These are phyloP conservation scores for Aurantiochytrium sp. DNA, from an alignment of 108 stramenopile species.

Conservation along the genomic window DNA sequence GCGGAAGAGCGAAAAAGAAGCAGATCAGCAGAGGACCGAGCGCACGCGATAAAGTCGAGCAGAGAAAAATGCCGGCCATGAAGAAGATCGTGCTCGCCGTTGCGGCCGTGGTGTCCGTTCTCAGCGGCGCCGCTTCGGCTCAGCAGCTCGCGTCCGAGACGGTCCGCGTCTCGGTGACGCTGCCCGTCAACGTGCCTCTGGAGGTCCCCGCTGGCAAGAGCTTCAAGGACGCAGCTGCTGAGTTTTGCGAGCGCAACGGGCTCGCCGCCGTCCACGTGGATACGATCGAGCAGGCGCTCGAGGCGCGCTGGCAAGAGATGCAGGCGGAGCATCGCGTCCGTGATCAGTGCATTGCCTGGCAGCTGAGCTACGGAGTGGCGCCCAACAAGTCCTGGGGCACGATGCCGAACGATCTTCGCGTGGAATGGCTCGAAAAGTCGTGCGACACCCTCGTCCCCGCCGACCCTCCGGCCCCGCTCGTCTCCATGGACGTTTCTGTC, in stretches of 20 bases:
- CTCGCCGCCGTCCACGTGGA: background rate
- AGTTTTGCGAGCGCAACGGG: background rate
- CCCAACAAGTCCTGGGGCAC: background rate
- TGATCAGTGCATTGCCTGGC: background rate
- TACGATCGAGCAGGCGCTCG: background rate
- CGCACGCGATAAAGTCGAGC: too few relatives aligned
- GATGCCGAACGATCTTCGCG: background rate
- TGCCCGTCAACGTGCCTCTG: background rate
- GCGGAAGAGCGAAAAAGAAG: too few relatives aligned
- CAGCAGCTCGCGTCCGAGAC: background rate
- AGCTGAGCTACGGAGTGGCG: background rate
- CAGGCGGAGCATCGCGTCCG: background rate
- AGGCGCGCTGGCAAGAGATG: background rate
- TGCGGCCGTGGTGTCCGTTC: background rate
- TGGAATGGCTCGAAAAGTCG: background rate
- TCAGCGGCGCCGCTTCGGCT: background rate
- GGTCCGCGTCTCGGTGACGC: background rate
- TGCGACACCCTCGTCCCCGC: background rate
- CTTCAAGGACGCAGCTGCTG: background rate
- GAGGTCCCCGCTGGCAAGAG: slow-evolving; percentile 1
- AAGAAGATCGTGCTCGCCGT: background rate
- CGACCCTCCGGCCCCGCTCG: background rate
- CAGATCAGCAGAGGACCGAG: too few relatives aligned
- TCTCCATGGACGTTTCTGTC: background rate
- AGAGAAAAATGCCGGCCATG: too few relatives aligned